Percentiles rank a stretch among this genome's conserved stretches.
These are phyloP conservation scores for Ustilago crameri DNA, from an alignment of 1,284 basidiomycete genomes.

Conservation along the genomic window DNA sequence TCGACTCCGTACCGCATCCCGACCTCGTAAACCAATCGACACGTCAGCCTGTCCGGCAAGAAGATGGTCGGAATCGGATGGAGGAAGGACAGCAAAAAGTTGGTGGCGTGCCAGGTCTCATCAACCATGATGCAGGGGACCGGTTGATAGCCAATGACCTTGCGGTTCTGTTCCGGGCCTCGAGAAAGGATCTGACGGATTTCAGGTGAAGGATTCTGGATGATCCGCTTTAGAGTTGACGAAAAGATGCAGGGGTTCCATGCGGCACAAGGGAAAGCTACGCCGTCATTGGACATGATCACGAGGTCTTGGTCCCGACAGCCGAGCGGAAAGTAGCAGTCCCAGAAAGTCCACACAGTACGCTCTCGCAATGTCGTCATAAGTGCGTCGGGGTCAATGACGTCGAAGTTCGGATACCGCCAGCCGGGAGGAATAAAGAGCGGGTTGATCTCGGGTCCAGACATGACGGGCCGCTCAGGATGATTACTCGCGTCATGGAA, in stretches of 20 bases:
- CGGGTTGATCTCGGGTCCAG: constrained; percentile 13
- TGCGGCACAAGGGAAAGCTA: constrained; percentile 43
- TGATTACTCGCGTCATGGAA: too few species aligned
- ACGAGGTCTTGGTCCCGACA: constrained; percentile 48
- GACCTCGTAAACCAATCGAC: constrained; percentile 24
- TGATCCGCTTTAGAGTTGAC: constrained; percentile 20
- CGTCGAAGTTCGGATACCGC: constrained; percentile 22
- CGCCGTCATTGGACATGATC: constrained; percentile 33
- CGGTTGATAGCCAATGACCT: constrained; percentile 27
- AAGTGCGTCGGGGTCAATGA: constrained; percentile 32
- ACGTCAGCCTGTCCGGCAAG: constrained; percentile 34
- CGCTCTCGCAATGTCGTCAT: constrained; percentile 23
- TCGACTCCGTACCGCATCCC: constrained; percentile 32
- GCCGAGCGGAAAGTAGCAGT: constrained; percentile 45
- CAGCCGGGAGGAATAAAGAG: constrained; percentile 21
- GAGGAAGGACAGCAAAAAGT: constrained; percentile 41
- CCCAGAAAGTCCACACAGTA: constrained; percentile 52
- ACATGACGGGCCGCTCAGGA: constrained; percentile 8
- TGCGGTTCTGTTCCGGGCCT: constrained; percentile 22
- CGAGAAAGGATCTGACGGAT: constrained; percentile 22
- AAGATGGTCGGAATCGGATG: constrained; percentile 45
- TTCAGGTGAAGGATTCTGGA: constrained; percentile 18
- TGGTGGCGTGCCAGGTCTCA: constrained; percentile 43
- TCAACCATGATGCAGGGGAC: constrained; percentile 34
- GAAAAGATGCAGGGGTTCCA: constrained; percentile 50